Percentiles rank a stretch among this genome's conserved stretches.
Conservation (phyloP, 176 grass and related monocot species). For the Oryza nivara region DNA sequence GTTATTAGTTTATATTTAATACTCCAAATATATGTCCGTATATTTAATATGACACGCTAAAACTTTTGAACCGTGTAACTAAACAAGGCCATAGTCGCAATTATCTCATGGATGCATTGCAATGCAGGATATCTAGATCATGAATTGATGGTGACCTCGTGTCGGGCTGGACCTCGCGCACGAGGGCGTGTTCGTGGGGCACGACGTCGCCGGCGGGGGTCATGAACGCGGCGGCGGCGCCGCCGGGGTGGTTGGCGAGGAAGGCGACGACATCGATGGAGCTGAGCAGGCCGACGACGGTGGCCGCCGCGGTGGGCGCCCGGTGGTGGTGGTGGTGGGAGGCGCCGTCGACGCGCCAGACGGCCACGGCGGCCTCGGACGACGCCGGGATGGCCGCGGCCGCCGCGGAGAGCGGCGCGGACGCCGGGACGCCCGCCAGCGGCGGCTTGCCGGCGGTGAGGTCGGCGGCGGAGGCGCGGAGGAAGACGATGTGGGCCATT, state of each 20-base stretch:
- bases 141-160: conserved; percentile 28
- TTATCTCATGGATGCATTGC: too few species aligned
- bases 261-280: conserved; percentile 68
- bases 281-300: conserved; percentile 58
- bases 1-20: too few species aligned
- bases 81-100: too few species aligned
- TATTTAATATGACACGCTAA: too few species aligned
- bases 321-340: neutral
- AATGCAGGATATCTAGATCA: too few species aligned
- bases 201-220: conserved; percentile 65
- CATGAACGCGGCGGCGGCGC: conserved; percentile 17
- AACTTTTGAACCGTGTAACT: too few species aligned
- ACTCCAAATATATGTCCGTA: too few species aligned
- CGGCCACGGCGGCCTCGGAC: conserved; percentile 61
- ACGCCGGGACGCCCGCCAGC: conserved; percentile 56
- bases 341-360: conserved; percentile 47
- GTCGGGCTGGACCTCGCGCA: conserved; percentile 61
- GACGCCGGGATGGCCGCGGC: conserved; percentile 48
- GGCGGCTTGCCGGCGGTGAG: conserved; percentile 68
- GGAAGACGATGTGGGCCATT: conserved; percentile 63
- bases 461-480: conserved; percentile 48
- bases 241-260: conserved; percentile 31
- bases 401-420: conserved; percentile 53
- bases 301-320: conserved; percentile 32
- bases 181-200: conserved; percentile 34